Conservation (phyloP, 805 yeast genomes). For the Ogataea allantospora region DNA sequence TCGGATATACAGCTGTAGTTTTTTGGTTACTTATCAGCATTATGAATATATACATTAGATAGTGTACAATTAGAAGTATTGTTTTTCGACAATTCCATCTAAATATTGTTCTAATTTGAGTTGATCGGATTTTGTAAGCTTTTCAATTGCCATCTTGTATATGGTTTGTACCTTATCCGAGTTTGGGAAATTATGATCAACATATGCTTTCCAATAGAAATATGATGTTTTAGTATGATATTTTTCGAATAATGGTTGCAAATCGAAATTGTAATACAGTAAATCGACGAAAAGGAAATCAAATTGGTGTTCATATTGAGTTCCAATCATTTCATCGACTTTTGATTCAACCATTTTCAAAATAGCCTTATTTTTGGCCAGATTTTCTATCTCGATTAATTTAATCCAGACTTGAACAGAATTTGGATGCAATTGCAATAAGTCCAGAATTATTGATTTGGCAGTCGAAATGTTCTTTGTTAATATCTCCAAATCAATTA, state of each 20-base stretch:
- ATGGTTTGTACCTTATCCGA: slow-evolving; percentile 7
- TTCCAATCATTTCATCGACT: slow-evolving; percentile 22
- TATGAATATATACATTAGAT: slow-evolving; percentile 14
- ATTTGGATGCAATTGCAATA: slow-evolving; percentile 30
- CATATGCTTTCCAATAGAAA: slow-evolving; percentile 28
- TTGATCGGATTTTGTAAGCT: background rate
- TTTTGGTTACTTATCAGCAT: slow-evolving; percentile 33
- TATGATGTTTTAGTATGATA: slow-evolving; percentile 21
- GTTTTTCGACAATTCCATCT: slow-evolving; percentile 7
- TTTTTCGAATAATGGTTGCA: slow-evolving; percentile 29
- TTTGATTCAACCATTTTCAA: slow-evolving; percentile 31
- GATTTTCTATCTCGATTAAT: slow-evolving; percentile 41
- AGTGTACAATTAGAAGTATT: slow-evolving; percentile 10
- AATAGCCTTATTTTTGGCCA: slow-evolving; percentile 31
- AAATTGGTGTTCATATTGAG: slow-evolving; percentile 30
- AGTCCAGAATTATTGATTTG: slow-evolving; percentile 30
- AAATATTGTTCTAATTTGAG: slow-evolving; percentile 1
- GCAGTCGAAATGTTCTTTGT: slow-evolving; percentile 39
- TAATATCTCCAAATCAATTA: slow-evolving; percentile 45
- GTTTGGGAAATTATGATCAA: slow-evolving; percentile 20
- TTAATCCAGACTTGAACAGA: slow-evolving; percentile 41
- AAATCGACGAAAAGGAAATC: slow-evolving; percentile 39
- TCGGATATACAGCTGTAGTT: slow-evolving; percentile 36
- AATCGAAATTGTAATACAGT: slow-evolving; percentile 25
- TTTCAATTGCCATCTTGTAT: slow-evolving; percentile 6